Conservation (phyloP, 2,329 filamentous ascomycete species). For the Pseudogymnoascus verrucosus region DNA sequence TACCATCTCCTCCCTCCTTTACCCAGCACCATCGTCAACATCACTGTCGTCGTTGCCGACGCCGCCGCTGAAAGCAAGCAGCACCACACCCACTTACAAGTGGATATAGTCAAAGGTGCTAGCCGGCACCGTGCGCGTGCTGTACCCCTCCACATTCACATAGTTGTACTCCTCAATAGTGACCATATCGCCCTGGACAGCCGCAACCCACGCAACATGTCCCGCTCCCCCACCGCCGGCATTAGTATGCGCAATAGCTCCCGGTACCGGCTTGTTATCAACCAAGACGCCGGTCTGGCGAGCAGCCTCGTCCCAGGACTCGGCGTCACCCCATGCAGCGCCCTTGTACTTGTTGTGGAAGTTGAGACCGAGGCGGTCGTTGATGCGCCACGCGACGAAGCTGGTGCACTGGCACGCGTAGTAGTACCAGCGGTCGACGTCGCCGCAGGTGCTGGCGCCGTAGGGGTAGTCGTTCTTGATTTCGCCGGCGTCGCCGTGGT, state of each 20-base stretch:
- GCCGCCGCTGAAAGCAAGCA: not conserved
- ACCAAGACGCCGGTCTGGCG: not conserved
- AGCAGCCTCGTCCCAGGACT: not conserved
- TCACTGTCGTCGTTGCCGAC: not conserved
- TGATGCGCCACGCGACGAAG: constrained; percentile 12
- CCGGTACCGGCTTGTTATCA: not conserved
- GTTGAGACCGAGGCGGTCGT: constrained; percentile 10
- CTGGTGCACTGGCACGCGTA: constrained; percentile 13
- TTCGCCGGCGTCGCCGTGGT: not conserved
- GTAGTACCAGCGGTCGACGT: constrained; percentile 11
- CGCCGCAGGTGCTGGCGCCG: constrained; percentile 6
- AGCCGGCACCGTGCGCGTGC: not conserved
- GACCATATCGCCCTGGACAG: not conserved
- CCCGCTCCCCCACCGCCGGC: not conserved
- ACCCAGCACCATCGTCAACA: not conserved
- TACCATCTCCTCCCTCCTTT: not conserved
- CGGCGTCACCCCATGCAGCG: constrained; percentile 6
- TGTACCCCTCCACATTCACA: not conserved
- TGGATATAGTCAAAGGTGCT: not conserved
- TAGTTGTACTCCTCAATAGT: not conserved
- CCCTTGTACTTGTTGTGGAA: constrained; percentile 12
- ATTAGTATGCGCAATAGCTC: not conserved
- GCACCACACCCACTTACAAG: not conserved
- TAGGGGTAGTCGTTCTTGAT: constrained; percentile 11
- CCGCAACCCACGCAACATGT: not conserved